Evolutionary conservation across 495 filamentous ascomycete genomes (phyloP).

Genomic region (Penicillium macrosclerotiorum): DNA sequence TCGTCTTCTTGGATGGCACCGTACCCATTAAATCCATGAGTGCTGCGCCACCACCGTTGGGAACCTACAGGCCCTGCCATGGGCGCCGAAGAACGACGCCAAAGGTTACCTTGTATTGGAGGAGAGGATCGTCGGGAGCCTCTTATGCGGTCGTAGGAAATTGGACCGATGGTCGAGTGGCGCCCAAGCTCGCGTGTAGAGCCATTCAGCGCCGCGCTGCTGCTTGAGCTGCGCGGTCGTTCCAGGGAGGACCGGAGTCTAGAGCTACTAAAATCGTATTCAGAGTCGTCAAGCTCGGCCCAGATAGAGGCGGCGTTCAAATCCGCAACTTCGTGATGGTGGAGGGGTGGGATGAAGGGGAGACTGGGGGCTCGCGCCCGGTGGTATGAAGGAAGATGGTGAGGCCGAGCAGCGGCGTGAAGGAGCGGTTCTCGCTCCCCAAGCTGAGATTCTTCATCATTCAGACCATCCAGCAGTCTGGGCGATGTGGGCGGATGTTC

Average conservation of each 20-base stretch:
- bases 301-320: conserved; percentile 48
- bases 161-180: conserved; percentile 27
- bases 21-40: conserved; percentile 18
- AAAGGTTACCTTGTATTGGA: conserved; percentile 7
- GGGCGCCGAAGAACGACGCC: conserved; percentile 30
- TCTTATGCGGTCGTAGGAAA: conserved; percentile 20
- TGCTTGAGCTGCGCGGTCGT: conserved; percentile 30
- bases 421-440: conserved; percentile 45
- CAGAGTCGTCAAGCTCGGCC: conserved; percentile 51
- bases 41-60: conserved; percentile 20
- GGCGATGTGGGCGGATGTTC: conserved; percentile 27
- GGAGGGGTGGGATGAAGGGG: conserved; percentile 27
- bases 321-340: conserved; percentile 30
- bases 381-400: conserved; percentile 23
- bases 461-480: conserved; percentile 22
- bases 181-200: conserved; percentile 21
- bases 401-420: conserved; percentile 12
- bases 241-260: conserved; percentile 16
- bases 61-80: conserved; percentile 17
- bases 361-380: conserved; percentile 38
- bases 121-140: conserved; percentile 22
- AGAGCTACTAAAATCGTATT: conserved; percentile 24
- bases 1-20: conserved; percentile 29
- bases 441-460: conserved; percentile 32
- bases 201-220: conserved; percentile 17